Evolutionary conservation across 345 rosid genomes (phyloP).

Genomic region (Ceriops tagal): DNA sequence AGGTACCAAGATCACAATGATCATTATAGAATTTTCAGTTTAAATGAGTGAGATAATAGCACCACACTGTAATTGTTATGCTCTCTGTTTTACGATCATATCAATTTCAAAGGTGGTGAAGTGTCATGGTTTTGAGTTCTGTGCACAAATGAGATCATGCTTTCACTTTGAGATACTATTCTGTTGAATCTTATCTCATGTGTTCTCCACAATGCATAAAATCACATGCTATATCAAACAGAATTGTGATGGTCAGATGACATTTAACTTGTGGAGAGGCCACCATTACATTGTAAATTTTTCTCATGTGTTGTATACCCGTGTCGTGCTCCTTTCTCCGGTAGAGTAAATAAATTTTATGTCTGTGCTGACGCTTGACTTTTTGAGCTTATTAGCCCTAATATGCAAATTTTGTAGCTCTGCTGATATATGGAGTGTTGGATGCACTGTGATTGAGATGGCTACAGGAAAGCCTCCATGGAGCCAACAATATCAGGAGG

Average conservation of each 20-base stretch:
- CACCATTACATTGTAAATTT: no score
- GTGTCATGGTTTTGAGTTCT: background rate
- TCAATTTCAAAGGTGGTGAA: no score
- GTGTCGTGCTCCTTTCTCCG: background rate
- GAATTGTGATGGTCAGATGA: background rate
- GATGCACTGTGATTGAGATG: conserved; percentile 39
- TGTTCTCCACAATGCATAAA: background rate
- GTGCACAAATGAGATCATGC: background rate
- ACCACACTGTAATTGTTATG: no score
- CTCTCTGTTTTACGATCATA: no score
- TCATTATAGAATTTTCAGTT: no score
- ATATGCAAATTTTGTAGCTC: conserved; percentile 24
- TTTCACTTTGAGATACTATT: background rate
- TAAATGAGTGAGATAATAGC: no score
- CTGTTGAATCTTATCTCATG: background rate
- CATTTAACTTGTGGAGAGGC: no score
- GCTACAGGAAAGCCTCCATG: conserved; percentile 35
- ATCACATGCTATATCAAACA: background rate
- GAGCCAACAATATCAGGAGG: conserved; percentile 42
- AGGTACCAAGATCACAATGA: background rate
- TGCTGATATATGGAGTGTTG: conserved; percentile 36
- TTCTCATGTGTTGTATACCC: background rate
- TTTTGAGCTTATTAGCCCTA: conserved; percentile 19
- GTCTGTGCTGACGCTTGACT: background rate
- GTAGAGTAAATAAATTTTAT: conserved; percentile 1